phyloP scores from a whole-genome alignment of 2,329 filamentous ascomycete species.

The Botrytis medusae region DNA sequence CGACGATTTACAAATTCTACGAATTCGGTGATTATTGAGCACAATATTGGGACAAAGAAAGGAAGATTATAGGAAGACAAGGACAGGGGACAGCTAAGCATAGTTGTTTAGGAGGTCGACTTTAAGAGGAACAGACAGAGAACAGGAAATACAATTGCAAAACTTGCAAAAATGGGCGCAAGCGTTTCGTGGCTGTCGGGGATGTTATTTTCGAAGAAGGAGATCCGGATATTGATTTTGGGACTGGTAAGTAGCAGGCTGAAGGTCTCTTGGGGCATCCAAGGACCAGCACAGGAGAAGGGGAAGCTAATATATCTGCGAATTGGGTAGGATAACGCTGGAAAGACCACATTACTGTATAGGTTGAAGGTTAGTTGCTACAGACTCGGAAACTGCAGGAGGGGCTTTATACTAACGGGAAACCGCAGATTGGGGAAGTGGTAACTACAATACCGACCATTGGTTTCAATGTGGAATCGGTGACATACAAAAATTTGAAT shows the following conservation, averaged over 20 bases:
- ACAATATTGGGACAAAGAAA: conserved; percentile 11
- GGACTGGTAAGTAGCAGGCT: conserved; percentile 68
- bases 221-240: conserved; percentile 93
- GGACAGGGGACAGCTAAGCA: conserved; percentile 22
- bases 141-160: not conserved
- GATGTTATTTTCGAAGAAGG: conserved; percentile 89
- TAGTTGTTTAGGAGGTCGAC: conserved; percentile 13
- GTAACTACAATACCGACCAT: conserved; percentile 99
- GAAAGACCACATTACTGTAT: conserved; percentile 96
- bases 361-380: conserved; percentile 73
- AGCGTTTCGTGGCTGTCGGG: conserved; percentile 68
- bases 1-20: not conserved
- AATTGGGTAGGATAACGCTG: conserved; percentile 79
- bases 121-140: conserved; percentile 9
- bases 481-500: conserved; percentile 97
- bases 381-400: not conserved
- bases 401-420: not conserved
- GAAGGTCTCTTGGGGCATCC: not conserved
- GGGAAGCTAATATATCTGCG: conserved; percentile 20
- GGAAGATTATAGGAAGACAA: conserved; percentile 11
- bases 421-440: conserved; percentile 84
- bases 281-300: conserved; percentile 12
- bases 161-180: conserved; percentile 54
- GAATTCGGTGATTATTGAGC: conserved; percentile 2
- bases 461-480: conserved; percentile 98